phyloP scores from a whole-genome alignment of 495 filamentous ascomycete species.

The Cryomyces minteri region DNA sequence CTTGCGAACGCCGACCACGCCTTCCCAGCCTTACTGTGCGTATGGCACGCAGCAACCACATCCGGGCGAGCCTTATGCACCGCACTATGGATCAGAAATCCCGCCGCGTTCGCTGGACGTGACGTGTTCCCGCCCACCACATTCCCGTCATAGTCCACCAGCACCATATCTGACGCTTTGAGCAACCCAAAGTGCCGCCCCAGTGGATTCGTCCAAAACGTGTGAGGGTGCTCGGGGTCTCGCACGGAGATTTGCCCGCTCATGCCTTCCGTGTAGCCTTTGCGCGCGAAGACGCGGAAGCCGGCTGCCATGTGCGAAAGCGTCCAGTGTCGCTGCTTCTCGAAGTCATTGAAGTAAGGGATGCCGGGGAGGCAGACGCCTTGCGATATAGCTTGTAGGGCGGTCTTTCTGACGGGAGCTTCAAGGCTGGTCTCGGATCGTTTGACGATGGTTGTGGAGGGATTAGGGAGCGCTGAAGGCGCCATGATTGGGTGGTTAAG shows the following conservation, averaged over 20 bases:
- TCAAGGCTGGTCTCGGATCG: too few relatives aligned
- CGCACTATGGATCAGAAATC: slow-evolving; percentile 22
- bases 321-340: slow-evolving; percentile 24
- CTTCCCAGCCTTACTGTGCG: slow-evolving; percentile 18
- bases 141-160: slow-evolving; percentile 20
- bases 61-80: slow-evolving; percentile 22
- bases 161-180: slow-evolving; percentile 21
- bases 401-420: not conserved
- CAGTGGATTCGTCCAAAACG: slow-evolving; percentile 45
- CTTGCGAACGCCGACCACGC: slow-evolving; percentile 20
- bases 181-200: slow-evolving; percentile 20
- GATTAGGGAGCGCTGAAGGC: too few relatives aligned
- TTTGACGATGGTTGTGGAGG: too few relatives aligned
- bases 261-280: slow-evolving; percentile 45
- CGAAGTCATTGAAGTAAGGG: slow-evolving; percentile 17
- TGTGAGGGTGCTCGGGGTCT: slow-evolving; percentile 36
- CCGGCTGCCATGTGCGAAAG: slow-evolving; percentile 39
- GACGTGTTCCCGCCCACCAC: slow-evolving; percentile 19
- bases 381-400: not conserved
- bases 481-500: too few relatives aligned
- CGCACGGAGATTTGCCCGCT: slow-evolving; percentile 46
- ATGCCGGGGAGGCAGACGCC: slow-evolving; percentile 10
- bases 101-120: slow-evolving; percentile 22
- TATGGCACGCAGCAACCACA: slow-evolving; percentile 21
- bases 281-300: slow-evolving; percentile 37